Evolutionary conservation across 129 eudicot species (phyloP).

Genomic region (Chrysanthemum makinoi): DNA sequence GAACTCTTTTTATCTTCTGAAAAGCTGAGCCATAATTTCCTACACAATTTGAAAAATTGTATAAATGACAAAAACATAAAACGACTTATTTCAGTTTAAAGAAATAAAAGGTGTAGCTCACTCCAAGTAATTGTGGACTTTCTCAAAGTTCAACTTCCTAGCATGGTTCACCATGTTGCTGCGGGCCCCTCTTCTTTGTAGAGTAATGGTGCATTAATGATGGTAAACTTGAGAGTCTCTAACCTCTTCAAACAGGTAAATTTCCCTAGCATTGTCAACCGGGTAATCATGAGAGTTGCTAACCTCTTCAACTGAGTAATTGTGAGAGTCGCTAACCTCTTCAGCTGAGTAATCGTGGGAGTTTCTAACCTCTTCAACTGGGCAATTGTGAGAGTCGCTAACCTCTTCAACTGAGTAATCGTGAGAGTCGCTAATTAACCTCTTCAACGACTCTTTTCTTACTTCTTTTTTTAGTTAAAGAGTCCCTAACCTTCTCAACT

Average conservation of each 20-base stretch:
- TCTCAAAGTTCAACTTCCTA: constrained; percentile 40
- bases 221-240: neutral
- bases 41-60: too few relatives aligned
- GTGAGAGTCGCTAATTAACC: too few relatives aligned
- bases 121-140: constrained; percentile 51
- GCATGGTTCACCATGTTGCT: constrained; percentile 13
- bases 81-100: too few relatives aligned
- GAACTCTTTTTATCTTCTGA: too few relatives aligned
- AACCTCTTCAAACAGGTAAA: too few relatives aligned
- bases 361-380: too few relatives aligned
- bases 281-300: neutral
- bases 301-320: neutral
- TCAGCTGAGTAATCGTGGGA: neutral
- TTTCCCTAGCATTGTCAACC: neutral
- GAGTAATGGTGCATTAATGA: constrained; percentile 1
- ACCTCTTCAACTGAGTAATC: too few relatives aligned
- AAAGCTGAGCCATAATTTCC: too few relatives aligned
- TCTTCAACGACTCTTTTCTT: too few relatives aligned
- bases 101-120: constrained; percentile 30
- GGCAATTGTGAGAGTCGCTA: too few relatives aligned
- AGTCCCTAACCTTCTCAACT: neutral
- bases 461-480: neutral
- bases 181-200: constrained; percentile 23
- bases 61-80: too few relatives aligned
- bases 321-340: neutral